Conservation (phyloP, 2,329 filamentous ascomycete species). For the Phyllosticta paracitricarpa region DNA sequence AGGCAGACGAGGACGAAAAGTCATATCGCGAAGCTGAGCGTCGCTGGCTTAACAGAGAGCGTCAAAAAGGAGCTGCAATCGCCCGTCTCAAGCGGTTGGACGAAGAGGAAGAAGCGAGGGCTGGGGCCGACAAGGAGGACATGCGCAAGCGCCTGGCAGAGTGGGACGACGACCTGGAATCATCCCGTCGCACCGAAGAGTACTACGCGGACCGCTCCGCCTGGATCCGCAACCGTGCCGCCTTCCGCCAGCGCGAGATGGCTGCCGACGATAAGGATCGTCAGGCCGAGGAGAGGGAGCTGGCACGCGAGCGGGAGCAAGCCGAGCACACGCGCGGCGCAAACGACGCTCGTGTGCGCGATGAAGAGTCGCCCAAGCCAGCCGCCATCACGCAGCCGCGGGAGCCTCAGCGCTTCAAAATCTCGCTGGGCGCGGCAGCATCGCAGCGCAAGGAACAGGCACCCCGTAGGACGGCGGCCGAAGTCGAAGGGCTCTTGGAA, state of each 20-base stretch:
- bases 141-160: slow-evolving; percentile 62
- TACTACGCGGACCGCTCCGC: slow-evolving; percentile 82
- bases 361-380: slow-evolving; percentile 43
- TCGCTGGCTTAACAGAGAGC: slow-evolving; percentile 83
- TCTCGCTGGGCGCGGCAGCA: slow-evolving; percentile 78
- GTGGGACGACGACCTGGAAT: slow-evolving; percentile 89
- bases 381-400: slow-evolving; percentile 25
- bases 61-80: slow-evolving; percentile 70
- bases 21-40: slow-evolving; percentile 76
- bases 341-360: slow-evolving; percentile 76
- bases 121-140: slow-evolving; percentile 53
- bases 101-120: slow-evolving; percentile 58
- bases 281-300: slow-evolving; percentile 65
- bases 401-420: slow-evolving; percentile 74
- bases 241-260: slow-evolving; percentile 63
- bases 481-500: slow-evolving; percentile 88
- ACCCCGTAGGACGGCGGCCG: slow-evolving; percentile 69
- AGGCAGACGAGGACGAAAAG: slow-evolving; percentile 67
- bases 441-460: slow-evolving; percentile 60
- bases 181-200: slow-evolving; percentile 57
- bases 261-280: slow-evolving; percentile 76
- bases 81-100: slow-evolving; percentile 78
- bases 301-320: slow-evolving; percentile 57
- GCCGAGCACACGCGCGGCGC: slow-evolving; percentile 70
- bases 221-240: slow-evolving; percentile 73